Evolutionary conservation across 2,329 filamentous ascomycete genomes (phyloP).

Genomic region (Fusarium setosum): DNA sequence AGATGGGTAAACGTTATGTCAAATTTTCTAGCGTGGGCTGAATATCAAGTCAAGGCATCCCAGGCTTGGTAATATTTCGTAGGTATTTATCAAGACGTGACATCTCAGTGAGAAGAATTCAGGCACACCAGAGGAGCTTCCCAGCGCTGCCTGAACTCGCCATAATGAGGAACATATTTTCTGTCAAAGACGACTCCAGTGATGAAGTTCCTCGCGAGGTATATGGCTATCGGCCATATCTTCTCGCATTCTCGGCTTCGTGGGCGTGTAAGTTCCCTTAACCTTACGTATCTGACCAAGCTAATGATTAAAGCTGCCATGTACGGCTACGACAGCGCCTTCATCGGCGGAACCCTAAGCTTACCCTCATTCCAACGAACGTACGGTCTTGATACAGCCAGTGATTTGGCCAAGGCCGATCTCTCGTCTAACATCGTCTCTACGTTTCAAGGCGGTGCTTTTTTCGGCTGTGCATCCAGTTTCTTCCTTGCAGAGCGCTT

Average conservation of each 20-base stretch:
- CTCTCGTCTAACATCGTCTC: background rate
- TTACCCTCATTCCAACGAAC: constrained; percentile 4
- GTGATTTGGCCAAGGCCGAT: background rate
- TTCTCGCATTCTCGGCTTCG: constrained; percentile 8
- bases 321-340: constrained; percentile 28
- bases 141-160: too few species aligned
- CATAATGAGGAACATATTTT: background rate
- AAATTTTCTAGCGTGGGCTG: background rate
- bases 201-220: constrained; percentile 1
- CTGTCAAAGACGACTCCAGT: background rate
- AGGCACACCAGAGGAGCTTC: background rate
- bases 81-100: too few species aligned
- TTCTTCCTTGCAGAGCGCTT: background rate
- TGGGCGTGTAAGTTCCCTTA: constrained; percentile 26
- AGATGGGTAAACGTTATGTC: background rate
- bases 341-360: constrained; percentile 15
- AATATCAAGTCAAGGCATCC: too few species aligned
- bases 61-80: too few species aligned
- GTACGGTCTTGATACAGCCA: background rate
- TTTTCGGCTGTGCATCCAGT: background rate
- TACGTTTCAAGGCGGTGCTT: background rate
- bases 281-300: too few species aligned
- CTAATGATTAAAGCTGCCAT: background rate
- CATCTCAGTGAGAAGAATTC: too few species aligned
- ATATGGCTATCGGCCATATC: constrained; percentile 8